Base-by-base conservation (phyloP, 2,329 filamentous ascomycete genomes). In the Curvularia sp. region DNA sequence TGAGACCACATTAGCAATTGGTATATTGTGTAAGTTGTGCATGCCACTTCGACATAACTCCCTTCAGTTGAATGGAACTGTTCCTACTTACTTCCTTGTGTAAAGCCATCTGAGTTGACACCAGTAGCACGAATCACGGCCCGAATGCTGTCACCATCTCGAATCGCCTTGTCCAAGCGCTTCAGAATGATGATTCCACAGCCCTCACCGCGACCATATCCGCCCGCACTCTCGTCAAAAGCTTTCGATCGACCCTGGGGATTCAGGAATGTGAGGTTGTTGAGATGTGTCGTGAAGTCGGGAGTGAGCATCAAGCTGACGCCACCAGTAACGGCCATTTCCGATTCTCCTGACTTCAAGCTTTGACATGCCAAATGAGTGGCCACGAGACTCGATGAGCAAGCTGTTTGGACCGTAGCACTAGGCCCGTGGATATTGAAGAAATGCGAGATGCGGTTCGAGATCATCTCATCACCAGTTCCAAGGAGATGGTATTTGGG, bases 181-280 rank as follows among this genome's bases (percentile, higher is more conserved):
- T 74, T 74, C 5, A 75, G 53, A n/a, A 75, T 31, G 2, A 75
- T 24, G 6, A 64, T 61, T 0, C 53, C 59, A 1, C 85, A 78
- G 0, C 86, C 88, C 65, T 90, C 88, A 0, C 86, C 87, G 28
- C 86, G 80, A 0, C 83, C 85, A 66, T 89, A 90, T 0, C 88
- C 88, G 55, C 85, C 84, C 13, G 85, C 87, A 0, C 80, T 78
- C 12, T 78, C 69, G 63, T 88, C 87, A 52, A 72, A 77, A 49
- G 68, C 70, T 44, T 61, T 63, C 18, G 18, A 18, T 18, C 18
- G 18, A 18, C 18, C 18, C 18, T 18, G 18, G 18, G 18, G 18
- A 18, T 18, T 18, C 18, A 18, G 18, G 18, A 18, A 18, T 18
- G 18, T 18, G 18, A 18, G 18, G 18, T 18, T 18, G 18, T 18